Conservation (phyloP, 192 early-diverging fungal species). For the Backusella sp. region DNA sequence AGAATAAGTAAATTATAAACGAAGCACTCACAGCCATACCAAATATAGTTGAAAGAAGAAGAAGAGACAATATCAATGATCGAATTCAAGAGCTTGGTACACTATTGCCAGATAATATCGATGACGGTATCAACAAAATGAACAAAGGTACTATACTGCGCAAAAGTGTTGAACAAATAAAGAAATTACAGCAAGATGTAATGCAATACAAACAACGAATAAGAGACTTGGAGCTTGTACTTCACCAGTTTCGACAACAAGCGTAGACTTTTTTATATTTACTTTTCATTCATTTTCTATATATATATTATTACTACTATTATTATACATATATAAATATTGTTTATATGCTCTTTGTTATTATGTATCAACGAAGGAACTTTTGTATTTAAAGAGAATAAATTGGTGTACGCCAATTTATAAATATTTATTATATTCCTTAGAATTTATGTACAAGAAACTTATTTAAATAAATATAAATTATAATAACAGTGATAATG, state of each 20-base stretch:
- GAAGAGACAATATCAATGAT: slow-evolving; percentile 98
- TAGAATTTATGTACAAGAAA: too few species aligned
- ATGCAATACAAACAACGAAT: slow-evolving; percentile 28
- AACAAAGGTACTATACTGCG: slow-evolving; percentile 96
- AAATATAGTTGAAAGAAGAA: slow-evolving; percentile 83
- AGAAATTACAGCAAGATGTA: slow-evolving; percentile 31
- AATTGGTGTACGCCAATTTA: background rate
- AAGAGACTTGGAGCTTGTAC: slow-evolving; percentile 30
- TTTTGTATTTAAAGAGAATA: background rate
- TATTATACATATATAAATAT: background rate
- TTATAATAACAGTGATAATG: too few species aligned
- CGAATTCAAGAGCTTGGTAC: slow-evolving; percentile 91
- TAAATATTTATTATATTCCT: background rate
- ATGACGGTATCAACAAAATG: slow-evolving; percentile 82
- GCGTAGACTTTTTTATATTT: background rate
- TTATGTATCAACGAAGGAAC: background rate
- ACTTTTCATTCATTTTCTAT: background rate
- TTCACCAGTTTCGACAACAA: slow-evolving; percentile 24
- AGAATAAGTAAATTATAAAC: background rate
- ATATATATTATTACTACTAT: background rate
- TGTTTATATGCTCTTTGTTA: background rate
- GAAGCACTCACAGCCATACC: background rate
- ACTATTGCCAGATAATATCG: slow-evolving; percentile 77
- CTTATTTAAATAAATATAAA: too few species aligned
- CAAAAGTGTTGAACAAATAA: slow-evolving; percentile 92